phyloP scores from a whole-genome alignment of 805 yeast genomes.

The Sungouiella thailandica region DNA sequence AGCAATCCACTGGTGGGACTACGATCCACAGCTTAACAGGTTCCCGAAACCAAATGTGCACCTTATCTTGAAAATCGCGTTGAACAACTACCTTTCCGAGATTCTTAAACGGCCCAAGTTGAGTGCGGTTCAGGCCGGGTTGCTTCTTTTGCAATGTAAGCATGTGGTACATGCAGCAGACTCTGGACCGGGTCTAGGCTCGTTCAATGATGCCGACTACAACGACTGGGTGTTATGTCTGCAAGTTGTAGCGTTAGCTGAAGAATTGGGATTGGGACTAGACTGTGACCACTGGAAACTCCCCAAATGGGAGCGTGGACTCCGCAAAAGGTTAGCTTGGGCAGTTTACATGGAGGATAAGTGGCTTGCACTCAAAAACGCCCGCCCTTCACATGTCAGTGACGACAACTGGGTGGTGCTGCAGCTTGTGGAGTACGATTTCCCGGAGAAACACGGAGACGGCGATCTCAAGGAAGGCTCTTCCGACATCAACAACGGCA shows the following conservation, averaged over 20 bases:
- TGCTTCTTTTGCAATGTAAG: slow-evolving; percentile 66
- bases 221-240: slow-evolving; percentile 84
- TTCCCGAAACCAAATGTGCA: slow-evolving; percentile 75
- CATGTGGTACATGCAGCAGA: slow-evolving; percentile 29
- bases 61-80: slow-evolving; percentile 38
- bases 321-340: slow-evolving; percentile 89
- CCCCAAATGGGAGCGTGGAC: slow-evolving; percentile 92
- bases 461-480: slow-evolving; percentile 52
- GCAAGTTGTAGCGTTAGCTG: slow-evolving; percentile 82
- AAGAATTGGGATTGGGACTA: slow-evolving; percentile 86
- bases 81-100: slow-evolving; percentile 69
- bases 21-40: slow-evolving; percentile 69
- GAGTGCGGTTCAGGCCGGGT: slow-evolving; percentile 88
- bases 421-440: slow-evolving; percentile 65
- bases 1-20: slow-evolving; percentile 94
- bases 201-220: slow-evolving; percentile 35
- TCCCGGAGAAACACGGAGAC: slow-evolving; percentile 63
- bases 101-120: slow-evolving; percentile 82
- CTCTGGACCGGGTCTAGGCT: too few species aligned
- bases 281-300: slow-evolving; percentile 88
- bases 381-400: slow-evolving; percentile 77
- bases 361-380: slow-evolving; percentile 79
- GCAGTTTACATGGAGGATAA: slow-evolving; percentile 90
- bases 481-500: slow-evolving; percentile 68
- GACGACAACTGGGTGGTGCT: slow-evolving; percentile 78